Percentiles rank a stretch among this genome's conserved stretches.
These are phyloP conservation scores for Emericellopsis terricola DNA, from an alignment of 495 filamentous ascomycete species.

Conservation along the genomic window DNA sequence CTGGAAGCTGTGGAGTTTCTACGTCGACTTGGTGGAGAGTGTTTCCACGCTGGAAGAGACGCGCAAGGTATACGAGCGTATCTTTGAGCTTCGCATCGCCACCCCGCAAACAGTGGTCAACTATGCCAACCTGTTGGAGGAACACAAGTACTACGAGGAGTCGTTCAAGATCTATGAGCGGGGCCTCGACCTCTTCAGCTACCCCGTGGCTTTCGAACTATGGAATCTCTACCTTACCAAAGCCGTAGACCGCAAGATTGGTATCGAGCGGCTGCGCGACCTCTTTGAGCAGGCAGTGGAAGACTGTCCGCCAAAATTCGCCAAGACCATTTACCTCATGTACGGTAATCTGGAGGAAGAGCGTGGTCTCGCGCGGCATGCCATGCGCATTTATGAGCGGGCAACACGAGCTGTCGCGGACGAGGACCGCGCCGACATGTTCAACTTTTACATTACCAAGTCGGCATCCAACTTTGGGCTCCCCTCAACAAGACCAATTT, in stretches of 20 bases:
- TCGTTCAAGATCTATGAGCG: conserved; percentile 97
- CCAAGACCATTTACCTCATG: conserved; percentile 92
- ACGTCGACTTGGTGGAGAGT: conserved; percentile 94
- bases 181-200: conserved; percentile 90
- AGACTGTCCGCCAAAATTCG: conserved; percentile 87
- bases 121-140: conserved; percentile 90
- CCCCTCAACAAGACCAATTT: conserved; percentile 88
- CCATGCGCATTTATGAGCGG: conserved; percentile 98
- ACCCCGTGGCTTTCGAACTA: conserved; percentile 93
- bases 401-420: conserved; percentile 92
- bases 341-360: conserved; percentile 97
- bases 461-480: conserved; percentile 96
- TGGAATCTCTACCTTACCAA: conserved; percentile 99
- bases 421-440: conserved; percentile 92
- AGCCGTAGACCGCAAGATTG: conserved; percentile 85
- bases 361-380: conserved; percentile 84
- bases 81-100: conserved; percentile 95
- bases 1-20: conserved; percentile 99
- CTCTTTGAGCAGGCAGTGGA: conserved; percentile 96
- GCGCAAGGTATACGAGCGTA: conserved; percentile 83
- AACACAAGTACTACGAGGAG: conserved; percentile 91
- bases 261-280: conserved; percentile 85
- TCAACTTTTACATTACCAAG: conserved; percentile 98
- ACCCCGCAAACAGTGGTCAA: conserved; percentile 98
- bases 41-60: conserved; percentile 85